These are phyloP conservation scores for Solanum chilense DNA, from an alignment of 257 asterid genomes.

Conservation along the genomic window DNA sequence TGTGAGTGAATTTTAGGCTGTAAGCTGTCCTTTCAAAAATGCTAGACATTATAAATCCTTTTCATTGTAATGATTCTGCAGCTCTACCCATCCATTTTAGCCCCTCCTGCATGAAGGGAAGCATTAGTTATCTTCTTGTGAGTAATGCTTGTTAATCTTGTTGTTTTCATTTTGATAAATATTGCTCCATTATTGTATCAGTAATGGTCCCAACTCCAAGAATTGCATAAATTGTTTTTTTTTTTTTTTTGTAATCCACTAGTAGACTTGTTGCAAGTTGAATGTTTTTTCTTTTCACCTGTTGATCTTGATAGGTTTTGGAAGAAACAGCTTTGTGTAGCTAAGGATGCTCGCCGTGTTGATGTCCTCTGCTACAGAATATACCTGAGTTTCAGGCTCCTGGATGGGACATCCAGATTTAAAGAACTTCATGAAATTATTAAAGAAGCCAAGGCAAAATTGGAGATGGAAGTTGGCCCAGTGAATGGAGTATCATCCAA, in stretches of 20 bases:
- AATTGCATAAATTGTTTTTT: neutral
- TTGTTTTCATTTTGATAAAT: neutral
- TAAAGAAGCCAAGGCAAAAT: slow-evolving; percentile 63
- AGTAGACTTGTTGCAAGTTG: neutral
- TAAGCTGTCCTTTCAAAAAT: neutral
- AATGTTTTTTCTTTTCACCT: neutral
- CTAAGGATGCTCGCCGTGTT: slow-evolving; percentile 88
- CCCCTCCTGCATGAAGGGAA: neutral
- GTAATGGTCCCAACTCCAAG: neutral
- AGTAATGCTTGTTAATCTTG: neutral
- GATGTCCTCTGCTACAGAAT: slow-evolving; percentile 70
- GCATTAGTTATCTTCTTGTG: neutral
- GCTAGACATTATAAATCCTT: neutral
- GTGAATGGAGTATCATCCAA: slow-evolving; percentile 70
- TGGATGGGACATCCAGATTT: slow-evolving; percentile 72
- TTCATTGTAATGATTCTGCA: neutral
- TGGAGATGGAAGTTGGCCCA: slow-evolving; percentile 88
- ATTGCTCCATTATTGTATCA: neutral
- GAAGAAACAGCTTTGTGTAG: slow-evolving; percentile 76
- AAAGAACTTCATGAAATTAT: slow-evolving; percentile 64
- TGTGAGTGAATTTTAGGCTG: neutral
- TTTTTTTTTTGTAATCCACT: neutral
- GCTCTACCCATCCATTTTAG: neutral
- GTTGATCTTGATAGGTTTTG: slow-evolving; percentile 47
- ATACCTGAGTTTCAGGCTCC: slow-evolving; percentile 68